Evolutionary conservation across 2,329 filamentous ascomycete species (phyloP).

Genomic region (Cercospora brassicicola): DNA sequence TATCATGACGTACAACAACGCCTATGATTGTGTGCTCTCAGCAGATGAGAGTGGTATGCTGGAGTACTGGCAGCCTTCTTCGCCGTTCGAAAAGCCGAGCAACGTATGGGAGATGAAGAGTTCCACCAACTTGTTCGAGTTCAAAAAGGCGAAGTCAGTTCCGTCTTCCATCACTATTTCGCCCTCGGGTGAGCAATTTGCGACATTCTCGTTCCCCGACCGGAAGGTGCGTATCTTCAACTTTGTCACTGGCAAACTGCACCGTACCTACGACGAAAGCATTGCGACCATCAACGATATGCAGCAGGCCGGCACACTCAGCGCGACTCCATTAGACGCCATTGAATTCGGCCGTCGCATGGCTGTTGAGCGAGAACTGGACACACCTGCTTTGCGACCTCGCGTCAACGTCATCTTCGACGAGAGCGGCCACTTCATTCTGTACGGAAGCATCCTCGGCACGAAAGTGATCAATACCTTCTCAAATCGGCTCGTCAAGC

Average conservation of each 20-base stretch:
- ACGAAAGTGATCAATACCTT: slow-evolving; percentile 95
- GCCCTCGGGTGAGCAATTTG: slow-evolving; percentile 81
- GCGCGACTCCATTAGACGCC: slow-evolving; percentile 76
- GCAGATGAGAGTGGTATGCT: slow-evolving; percentile 89
- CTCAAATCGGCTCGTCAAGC: slow-evolving; percentile 86
- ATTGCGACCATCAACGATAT: slow-evolving; percentile 85
- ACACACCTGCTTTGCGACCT: slow-evolving; percentile 64
- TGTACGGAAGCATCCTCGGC: slow-evolving; percentile 89
- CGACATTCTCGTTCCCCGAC: slow-evolving; percentile 87
- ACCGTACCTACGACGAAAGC: slow-evolving; percentile 93
- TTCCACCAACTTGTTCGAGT: slow-evolving; percentile 90
- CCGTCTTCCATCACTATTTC: slow-evolving; percentile 82
- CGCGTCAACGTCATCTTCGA: slow-evolving; percentile 90
- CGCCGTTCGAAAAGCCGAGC: slow-evolving; percentile 83
- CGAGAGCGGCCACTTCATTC: slow-evolving; percentile 90
- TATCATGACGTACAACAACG: slow-evolving; percentile 84
- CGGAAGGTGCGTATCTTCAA: slow-evolving; percentile 92
- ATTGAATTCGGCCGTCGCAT: slow-evolving; percentile 89
- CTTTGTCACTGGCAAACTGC: slow-evolving; percentile 82
- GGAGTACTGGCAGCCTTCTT: slow-evolving; percentile 88
- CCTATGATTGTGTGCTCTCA: slow-evolving; percentile 86
- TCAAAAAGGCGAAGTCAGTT: slow-evolving; percentile 87
- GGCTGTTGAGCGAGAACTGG: slow-evolving; percentile 82
- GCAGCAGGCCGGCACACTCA: slow-evolving; percentile 83
- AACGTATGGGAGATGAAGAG: slow-evolving; percentile 93